Evolutionary conservation across 2,329 filamentous ascomycete species (phyloP).

Genomic region (Furcasterigmium furcatum): DNA sequence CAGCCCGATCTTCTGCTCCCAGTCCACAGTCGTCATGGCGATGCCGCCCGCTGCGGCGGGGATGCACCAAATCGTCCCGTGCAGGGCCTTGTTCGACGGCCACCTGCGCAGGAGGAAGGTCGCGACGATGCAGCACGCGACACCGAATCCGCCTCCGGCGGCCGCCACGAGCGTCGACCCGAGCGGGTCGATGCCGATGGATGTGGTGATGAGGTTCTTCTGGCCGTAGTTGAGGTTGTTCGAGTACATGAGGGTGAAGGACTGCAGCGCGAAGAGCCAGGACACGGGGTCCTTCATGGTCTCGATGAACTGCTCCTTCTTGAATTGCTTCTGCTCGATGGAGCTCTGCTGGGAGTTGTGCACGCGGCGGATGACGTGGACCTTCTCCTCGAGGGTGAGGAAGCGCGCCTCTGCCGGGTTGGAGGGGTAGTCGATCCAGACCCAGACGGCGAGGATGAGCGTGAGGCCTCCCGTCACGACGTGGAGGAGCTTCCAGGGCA

Average conservation of each 20-base stretch:
- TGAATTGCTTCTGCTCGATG: conserved; percentile 33
- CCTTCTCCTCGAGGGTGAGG: conserved; percentile 14
- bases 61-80: conserved; percentile 24
- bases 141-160: conserved; percentile 29
- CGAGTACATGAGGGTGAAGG: conserved; percentile 27
- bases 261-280: conserved; percentile 24
- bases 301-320: conserved; percentile 22
- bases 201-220: conserved; percentile 30
- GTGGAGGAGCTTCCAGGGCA: conserved; percentile 36
- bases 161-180: conserved; percentile 34
- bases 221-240: conserved; percentile 37
- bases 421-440: conserved; percentile 26
- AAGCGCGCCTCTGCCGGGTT: conserved; percentile 16
- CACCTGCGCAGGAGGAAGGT: conserved; percentile 22
- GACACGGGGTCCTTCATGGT: conserved; percentile 24
- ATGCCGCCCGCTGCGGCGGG: conserved; percentile 23
- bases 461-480: conserved; percentile 32
- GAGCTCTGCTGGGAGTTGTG: conserved; percentile 27
- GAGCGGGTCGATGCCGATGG: conserved; percentile 28
- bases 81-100: conserved; percentile 25
- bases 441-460: conserved; percentile 25
- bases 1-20: conserved; percentile 22
- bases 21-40: conserved; percentile 24
- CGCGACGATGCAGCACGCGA: conserved; percentile 26
- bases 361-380: conserved; percentile 20